Evolutionary conservation across 2,329 filamentous ascomycete species (phyloP).

Genomic region (Zymoseptoria brevis): DNA sequence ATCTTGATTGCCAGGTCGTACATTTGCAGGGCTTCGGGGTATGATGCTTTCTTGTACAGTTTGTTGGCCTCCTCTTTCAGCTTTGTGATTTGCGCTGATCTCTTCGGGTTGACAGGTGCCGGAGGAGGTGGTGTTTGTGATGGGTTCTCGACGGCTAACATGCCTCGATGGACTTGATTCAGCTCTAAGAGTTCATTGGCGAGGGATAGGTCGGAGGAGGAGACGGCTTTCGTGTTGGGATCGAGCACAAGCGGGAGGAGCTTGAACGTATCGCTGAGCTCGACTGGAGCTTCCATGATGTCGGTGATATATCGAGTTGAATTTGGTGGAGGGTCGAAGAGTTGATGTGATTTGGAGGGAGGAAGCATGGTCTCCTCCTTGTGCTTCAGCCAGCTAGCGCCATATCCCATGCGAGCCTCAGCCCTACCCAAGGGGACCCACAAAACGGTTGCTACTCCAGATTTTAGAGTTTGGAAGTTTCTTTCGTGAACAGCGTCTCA

Average conservation of each 20-base stretch:
- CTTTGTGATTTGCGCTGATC: slow-evolving; percentile 78
- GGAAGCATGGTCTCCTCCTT: not conserved
- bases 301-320: not conserved
- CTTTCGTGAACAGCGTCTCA: not conserved
- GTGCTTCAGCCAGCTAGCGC: not conserved
- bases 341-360: not conserved
- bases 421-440: not conserved
- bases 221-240: slow-evolving; percentile 69
- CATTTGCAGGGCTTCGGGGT: slow-evolving; percentile 67
- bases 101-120: slow-evolving; percentile 86
- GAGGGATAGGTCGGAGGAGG: slow-evolving; percentile 36
- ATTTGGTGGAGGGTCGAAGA: not conserved
- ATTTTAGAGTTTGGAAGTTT: not conserved
- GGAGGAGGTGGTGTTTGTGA: slow-evolving; percentile 71
- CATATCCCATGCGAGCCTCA: not conserved
- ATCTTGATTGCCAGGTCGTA: slow-evolving; percentile 86
- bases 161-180: slow-evolving; percentile 68
- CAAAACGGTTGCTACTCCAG: not conserved
- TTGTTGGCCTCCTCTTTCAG: slow-evolving; percentile 81
- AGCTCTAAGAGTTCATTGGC: slow-evolving; percentile 54
- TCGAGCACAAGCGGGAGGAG: slow-evolving; percentile 57
- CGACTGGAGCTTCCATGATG: slow-evolving; percentile 4
- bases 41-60: slow-evolving; percentile 69
- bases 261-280: slow-evolving; percentile 11
- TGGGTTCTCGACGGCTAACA: slow-evolving; percentile 56